Base-by-base conservation (phyloP, 805 yeast genomes). In the Ogataea ganodermae region DNA sequence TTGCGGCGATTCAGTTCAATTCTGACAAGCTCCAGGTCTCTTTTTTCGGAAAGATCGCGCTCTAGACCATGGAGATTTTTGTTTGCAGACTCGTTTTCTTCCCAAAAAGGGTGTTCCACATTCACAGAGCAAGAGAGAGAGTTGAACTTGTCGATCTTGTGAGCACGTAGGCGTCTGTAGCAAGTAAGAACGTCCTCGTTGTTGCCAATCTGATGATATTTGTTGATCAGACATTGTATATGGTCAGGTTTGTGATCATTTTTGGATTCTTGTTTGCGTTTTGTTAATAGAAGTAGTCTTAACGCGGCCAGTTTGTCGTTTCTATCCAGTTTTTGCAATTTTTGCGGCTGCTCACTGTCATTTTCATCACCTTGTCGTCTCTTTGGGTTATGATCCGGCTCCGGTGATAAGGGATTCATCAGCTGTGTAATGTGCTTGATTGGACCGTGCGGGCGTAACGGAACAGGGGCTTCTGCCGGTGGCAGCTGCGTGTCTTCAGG, bases 21-120 rank as follows among this genome's bases (percentile, higher is more conserved):
- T 23, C 67, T 51, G 8, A 61, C 39, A 6, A 70, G 27, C 37
- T 66, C 69, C 41, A 50, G 63, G 45, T 70, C 74, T 38, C 68
- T 54, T 31, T 44, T 44, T 40, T 72, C 75, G 3, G 49, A 48
- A 31, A 69, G 40, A 51, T 71, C 74, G 24, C 57, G 57, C 30
- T 62, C 65, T 8, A 60, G 30, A 6, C 61, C 58, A 31, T 48
- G 30, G 7, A 58, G 35, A 2, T 32, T 40, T 24, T 39, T 36
- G 41, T 56, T 47, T 1, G 46, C 45, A 12, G 37, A 37, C 7
- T 26, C 21, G 27, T 43, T 50, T 10, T 31, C 39, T 26, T 32
- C 40, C 6, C 45, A 23, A 39, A 48, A 55, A 1, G 60, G 57
- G 32, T 51, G 42, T 3, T 50, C 51, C 18, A 44, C 23, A 12